Percentiles rank a stretch among this genome's conserved stretches.
phyloP scores from a whole-genome alignment of 495 filamentous ascomycete genomes.

The Hypomontagnella submonticulosa region DNA sequence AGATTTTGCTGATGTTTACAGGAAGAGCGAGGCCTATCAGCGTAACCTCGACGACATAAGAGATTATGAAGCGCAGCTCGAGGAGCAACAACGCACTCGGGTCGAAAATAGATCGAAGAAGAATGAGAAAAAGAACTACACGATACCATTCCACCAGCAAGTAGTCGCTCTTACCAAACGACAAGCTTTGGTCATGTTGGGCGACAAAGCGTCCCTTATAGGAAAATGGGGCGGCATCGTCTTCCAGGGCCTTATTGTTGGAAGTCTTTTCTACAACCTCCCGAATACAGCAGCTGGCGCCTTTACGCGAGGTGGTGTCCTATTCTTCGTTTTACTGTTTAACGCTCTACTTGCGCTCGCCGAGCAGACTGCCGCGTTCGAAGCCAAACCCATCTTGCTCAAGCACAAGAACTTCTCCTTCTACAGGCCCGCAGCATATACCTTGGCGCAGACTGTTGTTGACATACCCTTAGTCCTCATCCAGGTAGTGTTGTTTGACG shows the following conservation, averaged over 20 bases:
- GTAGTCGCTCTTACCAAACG: slow-evolving; percentile 73
- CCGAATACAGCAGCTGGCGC: slow-evolving; percentile 66
- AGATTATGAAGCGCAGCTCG: slow-evolving; percentile 55
- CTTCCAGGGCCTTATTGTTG: slow-evolving; percentile 80
- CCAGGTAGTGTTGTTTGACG: slow-evolving; percentile 76
- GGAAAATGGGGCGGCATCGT: slow-evolving; percentile 62
- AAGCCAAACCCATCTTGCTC: slow-evolving; percentile 75
- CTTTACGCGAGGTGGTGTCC: slow-evolving; percentile 65
- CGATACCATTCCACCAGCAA: slow-evolving; percentile 73
- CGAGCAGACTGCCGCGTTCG: slow-evolving; percentile 78
- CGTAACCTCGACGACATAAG: slow-evolving; percentile 60
- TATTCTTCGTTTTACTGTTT: slow-evolving; percentile 83
- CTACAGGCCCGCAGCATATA: slow-evolving; percentile 83
- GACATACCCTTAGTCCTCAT: slow-evolving; percentile 78
- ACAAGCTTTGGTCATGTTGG: slow-evolving; percentile 70
- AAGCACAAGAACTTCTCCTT: slow-evolving; percentile 90
- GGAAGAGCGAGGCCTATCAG: slow-evolving; percentile 62
- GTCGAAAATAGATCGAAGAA: slow-evolving; percentile 66
- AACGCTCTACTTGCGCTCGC: slow-evolving; percentile 81
- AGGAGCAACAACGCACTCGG: slow-evolving; percentile 26
- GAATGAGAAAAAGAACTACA: slow-evolving; percentile 72
- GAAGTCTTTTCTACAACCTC: slow-evolving; percentile 78
- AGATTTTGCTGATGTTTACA: slow-evolving; percentile 74
- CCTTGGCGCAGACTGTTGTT: slow-evolving; percentile 78
- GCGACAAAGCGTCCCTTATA: slow-evolving; percentile 59